phyloP scores from a whole-genome alignment of 208 protist genomes.

The Leishmania major region DNA sequence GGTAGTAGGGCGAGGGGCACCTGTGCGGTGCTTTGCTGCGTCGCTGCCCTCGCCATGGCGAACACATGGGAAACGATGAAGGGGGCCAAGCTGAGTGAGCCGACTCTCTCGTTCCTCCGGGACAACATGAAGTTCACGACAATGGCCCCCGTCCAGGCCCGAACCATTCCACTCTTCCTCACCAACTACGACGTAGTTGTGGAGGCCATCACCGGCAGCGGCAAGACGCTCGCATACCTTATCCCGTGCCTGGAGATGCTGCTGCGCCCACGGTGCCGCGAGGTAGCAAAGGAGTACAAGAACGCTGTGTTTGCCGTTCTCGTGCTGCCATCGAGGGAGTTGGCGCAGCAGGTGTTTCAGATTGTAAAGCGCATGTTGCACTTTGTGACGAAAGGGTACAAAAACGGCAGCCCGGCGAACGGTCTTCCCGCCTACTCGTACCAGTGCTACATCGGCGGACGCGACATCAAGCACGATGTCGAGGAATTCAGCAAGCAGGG shows the following conservation, averaged over 20 bases:
- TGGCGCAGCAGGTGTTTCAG: slow-evolving; percentile 94
- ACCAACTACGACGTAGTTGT: slow-evolving; percentile 93
- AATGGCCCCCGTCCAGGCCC: slow-evolving; percentile 94
- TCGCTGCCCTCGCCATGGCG: slow-evolving; percentile 17
- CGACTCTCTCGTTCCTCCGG: slow-evolving; percentile 66
- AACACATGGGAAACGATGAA: slow-evolving; percentile 83
- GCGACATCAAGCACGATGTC: slow-evolving; percentile 81
- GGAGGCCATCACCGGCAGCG: slow-evolving; percentile 93
- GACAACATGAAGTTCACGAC: slow-evolving; percentile 77
- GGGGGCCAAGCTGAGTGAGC: slow-evolving; percentile 63
- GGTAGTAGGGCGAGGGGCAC: neutral
- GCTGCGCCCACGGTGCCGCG: slow-evolving; percentile 54
- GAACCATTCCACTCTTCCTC: slow-evolving; percentile 89
- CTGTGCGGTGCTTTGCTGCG: neutral
- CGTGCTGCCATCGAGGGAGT: slow-evolving; percentile 93
- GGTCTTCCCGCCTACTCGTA: slow-evolving; percentile 74
- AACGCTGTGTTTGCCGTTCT: slow-evolving; percentile 89
- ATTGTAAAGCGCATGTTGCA: slow-evolving; percentile 77
- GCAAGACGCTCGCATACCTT: slow-evolving; percentile 95
- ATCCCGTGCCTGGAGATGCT: slow-evolving; percentile 91
- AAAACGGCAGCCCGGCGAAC: slow-evolving; percentile 29
- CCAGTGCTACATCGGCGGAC: slow-evolving; percentile 92
- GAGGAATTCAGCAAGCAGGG: slow-evolving; percentile 78
- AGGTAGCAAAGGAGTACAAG: slow-evolving; percentile 49
- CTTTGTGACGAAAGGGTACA: slow-evolving; percentile 62